These are phyloP conservation scores for Ophiocordyceps camponoti-rufipedis DNA, from an alignment of 2,329 filamentous ascomycete genomes.

Conservation along the genomic window DNA sequence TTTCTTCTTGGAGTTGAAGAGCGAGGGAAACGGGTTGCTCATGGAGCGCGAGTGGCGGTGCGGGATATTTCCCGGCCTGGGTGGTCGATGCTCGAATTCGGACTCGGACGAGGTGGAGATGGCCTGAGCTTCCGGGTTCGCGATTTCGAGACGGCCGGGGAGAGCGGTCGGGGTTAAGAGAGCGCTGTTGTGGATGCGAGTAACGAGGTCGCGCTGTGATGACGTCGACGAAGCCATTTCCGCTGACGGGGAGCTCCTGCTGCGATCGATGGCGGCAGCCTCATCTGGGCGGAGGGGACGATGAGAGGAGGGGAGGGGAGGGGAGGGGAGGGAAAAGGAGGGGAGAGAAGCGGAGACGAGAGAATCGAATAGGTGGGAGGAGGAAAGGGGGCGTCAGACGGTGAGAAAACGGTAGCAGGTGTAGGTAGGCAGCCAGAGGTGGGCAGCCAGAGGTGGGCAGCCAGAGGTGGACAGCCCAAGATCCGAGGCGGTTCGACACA, in stretches of 20 bases:
- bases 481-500: too few species aligned
- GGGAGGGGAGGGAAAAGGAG: not conserved
- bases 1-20: conserved; percentile 46
- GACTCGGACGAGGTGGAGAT: conserved; percentile 28
- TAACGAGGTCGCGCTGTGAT: conserved; percentile 14
- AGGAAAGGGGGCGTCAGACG: not conserved
- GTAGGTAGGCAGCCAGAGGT: not conserved
- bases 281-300: not conserved
- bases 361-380: not conserved
- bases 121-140: conserved; percentile 14
- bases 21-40: conserved; percentile 62
- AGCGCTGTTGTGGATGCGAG: conserved; percentile 17
- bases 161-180: conserved; percentile 14
- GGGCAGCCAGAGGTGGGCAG: not conserved
- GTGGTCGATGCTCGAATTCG: conserved; percentile 19
- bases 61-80: conserved; percentile 5
- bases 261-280: not conserved
- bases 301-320: not conserved
- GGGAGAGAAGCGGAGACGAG: not conserved
- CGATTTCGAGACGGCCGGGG: conserved; percentile 9
- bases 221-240: conserved; percentile 14
- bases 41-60: conserved; percentile 35
- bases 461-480: not conserved
- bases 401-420: not conserved
- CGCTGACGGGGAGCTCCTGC: not conserved